Base-by-base conservation (phyloP, 805 yeast species). In the Yamadazyma phyllophila region DNA sequence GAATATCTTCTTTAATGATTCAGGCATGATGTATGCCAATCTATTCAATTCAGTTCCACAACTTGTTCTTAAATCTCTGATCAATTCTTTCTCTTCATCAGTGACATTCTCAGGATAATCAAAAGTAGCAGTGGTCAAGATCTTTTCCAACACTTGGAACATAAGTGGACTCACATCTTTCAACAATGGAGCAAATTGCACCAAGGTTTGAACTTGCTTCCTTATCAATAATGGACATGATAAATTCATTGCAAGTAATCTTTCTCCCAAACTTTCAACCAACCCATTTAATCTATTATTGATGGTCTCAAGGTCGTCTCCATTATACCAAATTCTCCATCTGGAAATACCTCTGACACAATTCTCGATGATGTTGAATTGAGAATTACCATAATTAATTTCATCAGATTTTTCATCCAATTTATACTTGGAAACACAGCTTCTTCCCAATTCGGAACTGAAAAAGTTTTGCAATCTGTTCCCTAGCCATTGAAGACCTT, bases 11-110 rank as follows among this genome's bases (percentile, higher is more conserved):
- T 84, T 86, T 53, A 94, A 73, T 0, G 96, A 80, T 54, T 87
- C 96, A 0, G 99, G 98, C 86, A 94, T 91, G 62, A 95, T 76
- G 62, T 91, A 85, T 1, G 97, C 99, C 65, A 94, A 77, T 59
- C 99, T 73, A 63, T 94, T 92, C 47, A 94, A 74, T 64, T 94
- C 99, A 0, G 96, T 89, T 35, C 97, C 99, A 63, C 97, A 88
- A 42, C 90, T 84, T 1, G 94, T 85, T 56, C 97, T 77, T 54
- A 95, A 71, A 58, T 94, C 98, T 47, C 96, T 79, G 36, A 94
- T 81, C 7, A 85, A 69, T 51, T 90, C 96, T 26, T 86, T 75
- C 41, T 81, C 83, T 33, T 88, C 95, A 54, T 85, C 92, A n/a
- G 72, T 66, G 8, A 80, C 75, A 46, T 72, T 67, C 26, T 72